phyloP scores from a whole-genome alignment of 495 filamentous ascomycete species.

The Elaphomyces granulatus region DNA sequence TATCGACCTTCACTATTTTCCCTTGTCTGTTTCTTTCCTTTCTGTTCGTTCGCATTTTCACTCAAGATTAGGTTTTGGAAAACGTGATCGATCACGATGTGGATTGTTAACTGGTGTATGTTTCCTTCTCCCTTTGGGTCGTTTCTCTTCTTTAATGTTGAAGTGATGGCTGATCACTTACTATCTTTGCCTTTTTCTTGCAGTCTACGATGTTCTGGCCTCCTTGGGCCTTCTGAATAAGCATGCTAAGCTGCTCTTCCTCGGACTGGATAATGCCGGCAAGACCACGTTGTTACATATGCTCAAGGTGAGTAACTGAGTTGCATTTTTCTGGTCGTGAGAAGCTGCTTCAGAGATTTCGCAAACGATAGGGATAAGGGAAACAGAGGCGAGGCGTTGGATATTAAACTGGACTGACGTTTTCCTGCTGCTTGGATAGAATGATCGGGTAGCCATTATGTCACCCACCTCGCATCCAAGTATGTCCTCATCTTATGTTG shows the following conservation, averaged over 20 bases:
- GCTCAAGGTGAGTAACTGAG: constrained; percentile 57
- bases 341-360: not conserved
- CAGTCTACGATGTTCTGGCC: constrained; percentile 88
- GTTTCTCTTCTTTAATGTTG: not conserved
- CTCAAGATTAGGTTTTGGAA: no score
- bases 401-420: constrained; percentile 8
- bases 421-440: constrained; percentile 33
- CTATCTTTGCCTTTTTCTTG: constrained; percentile 1
- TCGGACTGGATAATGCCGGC: constrained; percentile 93
- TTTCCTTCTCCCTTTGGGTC: constrained; percentile 9
- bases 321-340: constrained; percentile 1
- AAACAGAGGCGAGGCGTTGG: not conserved
- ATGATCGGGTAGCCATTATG: constrained; percentile 87
- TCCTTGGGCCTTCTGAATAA: constrained; percentile 89
- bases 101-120: constrained; percentile 95
- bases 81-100: no score
- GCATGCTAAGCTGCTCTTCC: constrained; percentile 86
- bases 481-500: constrained; percentile 27
- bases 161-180: no score
- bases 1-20: no score
- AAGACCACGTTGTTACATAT: constrained; percentile 91
- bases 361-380: no score
- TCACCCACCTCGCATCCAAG: constrained; percentile 83
- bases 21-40: not conserved
- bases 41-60: not conserved